Percentiles rank a stretch among this genome's conserved stretches.
These are phyloP conservation scores for Pinus albicaulis DNA, from an alignment of 75 land plant genomes.

Conservation along the genomic window DNA sequence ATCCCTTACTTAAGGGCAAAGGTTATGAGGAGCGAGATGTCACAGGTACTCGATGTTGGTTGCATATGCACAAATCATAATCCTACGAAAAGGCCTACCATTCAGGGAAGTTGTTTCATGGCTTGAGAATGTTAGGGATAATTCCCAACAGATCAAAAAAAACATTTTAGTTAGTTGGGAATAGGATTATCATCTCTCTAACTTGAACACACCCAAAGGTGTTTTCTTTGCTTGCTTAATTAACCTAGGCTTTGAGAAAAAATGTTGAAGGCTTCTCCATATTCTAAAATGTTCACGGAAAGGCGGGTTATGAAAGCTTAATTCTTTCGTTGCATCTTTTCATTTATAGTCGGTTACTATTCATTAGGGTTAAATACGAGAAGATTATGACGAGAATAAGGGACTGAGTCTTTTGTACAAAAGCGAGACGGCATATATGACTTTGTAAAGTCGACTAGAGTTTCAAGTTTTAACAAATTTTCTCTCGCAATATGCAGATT, in stretches of 20 bases:
- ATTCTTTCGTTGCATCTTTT: neutral
- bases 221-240: neutral
- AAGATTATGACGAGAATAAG: neutral
- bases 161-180: neutral
- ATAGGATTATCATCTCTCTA: neutral
- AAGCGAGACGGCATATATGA: neutral
- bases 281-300: neutral
- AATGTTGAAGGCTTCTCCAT: neutral
- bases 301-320: neutral
- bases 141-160: conserved; percentile 5
- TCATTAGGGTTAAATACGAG: neutral
- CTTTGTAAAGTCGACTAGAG: neutral
- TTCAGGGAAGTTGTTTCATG: conserved; percentile 60
- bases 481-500: neutral
- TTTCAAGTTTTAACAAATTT: conserved; percentile 3
- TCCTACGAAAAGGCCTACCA: conserved; percentile 53
- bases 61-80: conserved; percentile 53
- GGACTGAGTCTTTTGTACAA: neutral
- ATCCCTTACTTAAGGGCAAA: conserved; percentile 37
- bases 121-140: conserved; percentile 38
- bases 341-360: neutral
- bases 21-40: conserved; percentile 48
- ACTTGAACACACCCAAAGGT: neutral
- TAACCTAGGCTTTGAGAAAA: neutral
- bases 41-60: conserved; percentile 50